phyloP scores from a whole-genome alignment of 768 basidiomycete genomes.

The Suillus discolor region DNA sequence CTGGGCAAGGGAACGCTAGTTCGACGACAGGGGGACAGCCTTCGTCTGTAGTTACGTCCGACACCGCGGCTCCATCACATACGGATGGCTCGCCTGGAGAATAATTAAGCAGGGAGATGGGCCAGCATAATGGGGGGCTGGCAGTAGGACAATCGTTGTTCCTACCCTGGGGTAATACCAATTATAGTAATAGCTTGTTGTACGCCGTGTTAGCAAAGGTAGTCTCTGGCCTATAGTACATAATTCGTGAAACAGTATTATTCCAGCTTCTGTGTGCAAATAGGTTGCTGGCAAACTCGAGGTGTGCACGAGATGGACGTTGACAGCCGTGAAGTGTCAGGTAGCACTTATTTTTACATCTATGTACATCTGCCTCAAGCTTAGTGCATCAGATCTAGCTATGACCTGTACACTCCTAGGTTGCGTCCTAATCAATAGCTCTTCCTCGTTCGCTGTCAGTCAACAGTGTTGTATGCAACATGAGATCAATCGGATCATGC shows the following conservation, averaged over 20 bases:
- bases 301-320: neutral
- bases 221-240: neutral
- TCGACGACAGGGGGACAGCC: neutral
- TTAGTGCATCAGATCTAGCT: neutral
- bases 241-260: neutral
- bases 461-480: neutral
- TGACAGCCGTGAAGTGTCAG: neutral
- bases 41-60: neutral
- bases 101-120: neutral
- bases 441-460: neutral
- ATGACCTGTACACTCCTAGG: neutral
- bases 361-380: neutral
- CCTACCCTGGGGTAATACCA: neutral
- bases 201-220: neutral
- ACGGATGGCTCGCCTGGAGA: neutral
- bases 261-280: neutral
- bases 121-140: neutral
- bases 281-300: neutral
- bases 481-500: neutral
- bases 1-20: constrained; percentile 22
- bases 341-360: neutral
- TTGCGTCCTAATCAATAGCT: neutral
- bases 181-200: neutral
- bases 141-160: neutral
- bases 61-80: neutral